Evolutionary conservation across 768 basidiomycete species (phyloP), one percentile per base, ranked within the genome.

Genomic region (Lactifluus volemus): DNA sequence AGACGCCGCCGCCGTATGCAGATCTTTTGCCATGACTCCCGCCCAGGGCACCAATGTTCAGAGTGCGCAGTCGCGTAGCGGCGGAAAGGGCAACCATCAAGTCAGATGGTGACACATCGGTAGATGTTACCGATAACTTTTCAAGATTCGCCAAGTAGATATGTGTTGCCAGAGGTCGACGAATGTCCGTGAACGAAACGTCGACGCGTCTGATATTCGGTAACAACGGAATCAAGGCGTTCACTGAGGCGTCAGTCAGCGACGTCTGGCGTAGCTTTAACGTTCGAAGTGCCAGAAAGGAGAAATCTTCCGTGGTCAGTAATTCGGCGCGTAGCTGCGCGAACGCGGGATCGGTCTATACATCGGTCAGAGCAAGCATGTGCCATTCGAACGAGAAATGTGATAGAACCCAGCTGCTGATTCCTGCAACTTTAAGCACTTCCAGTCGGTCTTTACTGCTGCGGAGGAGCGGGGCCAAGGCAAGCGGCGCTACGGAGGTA

Each of bases 71-170:
- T 32, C 70, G 67, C 0, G 76, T 75, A 4, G 82, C 70, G 9
- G 67, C 60, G 0, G 72, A 47, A 8, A 85, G 63, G 2, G 81
- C 65, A 1, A 65, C 63, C 11, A 81, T 51, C 1, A 85, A 65
- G 36, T 81, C 79, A 9, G 60, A 47, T 29, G 72, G 70, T 0
- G 77, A 69, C 3, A 82, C 70, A 3, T 68, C 68, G 0, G 83
- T 84, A 4, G 84, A 84, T 1, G 83, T 84, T 29, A 88, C 69
- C 2, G 79, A 80, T n/a, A 89, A 72, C 66, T 89, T 89, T 64
- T 84, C 79, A 32, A 88, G 70, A 4, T 67, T 48, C 34, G 57
- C n/a, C 2, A 63, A 34, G 45, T 61, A 19, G 25, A 50, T 41
- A 15, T 42, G 29, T 39, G 68, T 48, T 8, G 67, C 48, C 17